Evolutionary conservation across 2,329 filamentous ascomycete genomes (phyloP), one percentile per base, ranked within the genome.

Genomic region (Trichophyton schoenleinii): DNA sequence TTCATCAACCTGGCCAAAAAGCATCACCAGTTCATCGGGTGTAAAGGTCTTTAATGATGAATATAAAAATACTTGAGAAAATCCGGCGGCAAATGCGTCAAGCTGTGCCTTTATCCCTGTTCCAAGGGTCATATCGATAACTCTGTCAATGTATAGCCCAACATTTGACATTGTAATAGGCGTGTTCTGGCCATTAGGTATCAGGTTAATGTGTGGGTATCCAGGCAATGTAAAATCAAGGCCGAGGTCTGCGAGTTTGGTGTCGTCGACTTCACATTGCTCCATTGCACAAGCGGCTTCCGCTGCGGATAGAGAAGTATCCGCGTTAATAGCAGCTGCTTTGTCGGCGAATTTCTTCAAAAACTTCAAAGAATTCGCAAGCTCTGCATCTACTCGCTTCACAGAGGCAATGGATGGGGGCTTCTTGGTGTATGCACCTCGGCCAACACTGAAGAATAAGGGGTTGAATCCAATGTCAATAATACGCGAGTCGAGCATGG

Each of bases 391-490:
- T 3, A 99, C 91, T 3, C 87, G 84, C 72, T 91, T 95, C 57
- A 99, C 86, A 1, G 94, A 89, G 4, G 90, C 91, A 6, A 99
- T 80, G 0, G 91, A 96, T 11, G 91, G 91, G 22, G 85, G 85
- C 3, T 96, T 85, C 0, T 83, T 77, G 15, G 78, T 78, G 13
- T 78, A 81, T 52, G 80, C 83, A 67, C 95, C 88, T 36, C 52
- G 52, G 15, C 89, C 89, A 65, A 96, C 88, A 62, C 92, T 89
- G 85, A 99, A 99, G 78, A 99, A 96, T 4, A 91, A 95, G 1
- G 94, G 89, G 71, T 96, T 99, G 76, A 99, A 94, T 61, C 92
- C 94, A 66, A 99, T 86, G 69, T 99, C 94, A 67, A 99, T 96
- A 71, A 99, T 97, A 60, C 94, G 85, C 0, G 92, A 96, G 72